phyloP scores from a whole-genome alignment of 2,329 filamentous ascomycete species.

The Venturia carpophila region DNA sequence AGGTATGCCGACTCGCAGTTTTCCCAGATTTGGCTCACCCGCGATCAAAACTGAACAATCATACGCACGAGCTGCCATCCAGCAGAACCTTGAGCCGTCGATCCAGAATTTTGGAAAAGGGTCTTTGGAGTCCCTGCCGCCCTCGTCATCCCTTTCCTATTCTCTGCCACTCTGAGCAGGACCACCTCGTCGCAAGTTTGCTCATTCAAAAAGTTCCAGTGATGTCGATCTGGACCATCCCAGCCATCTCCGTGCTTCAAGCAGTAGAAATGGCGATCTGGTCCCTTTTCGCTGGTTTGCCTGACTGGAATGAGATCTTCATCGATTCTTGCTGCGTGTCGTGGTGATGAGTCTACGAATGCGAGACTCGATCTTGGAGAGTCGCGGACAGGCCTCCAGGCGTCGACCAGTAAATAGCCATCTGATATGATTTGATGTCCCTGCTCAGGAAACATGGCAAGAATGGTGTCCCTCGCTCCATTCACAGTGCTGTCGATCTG shows the following conservation, averaged over 20 bases:
- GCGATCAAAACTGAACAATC: conserved; percentile 5
- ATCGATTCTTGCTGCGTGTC: conserved; percentile 7
- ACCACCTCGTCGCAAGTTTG: not conserved
- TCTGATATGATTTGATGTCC: not conserved
- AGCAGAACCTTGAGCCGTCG: not conserved
- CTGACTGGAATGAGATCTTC: conserved; percentile 9
- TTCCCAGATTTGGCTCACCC: not conserved
- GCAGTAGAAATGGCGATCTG: not conserved
- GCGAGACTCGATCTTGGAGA: conserved; percentile 6
- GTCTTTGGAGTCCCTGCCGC: conserved; percentile 7
- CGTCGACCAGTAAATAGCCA: conserved; percentile 3
- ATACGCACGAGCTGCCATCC: conserved; percentile 1
- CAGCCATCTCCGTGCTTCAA: conserved; percentile 7
- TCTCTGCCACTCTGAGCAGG: conserved; percentile 1
- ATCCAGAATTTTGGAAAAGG: not conserved
- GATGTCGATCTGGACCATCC: conserved; percentile 2
- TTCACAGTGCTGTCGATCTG: not conserved
- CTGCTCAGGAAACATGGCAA: not conserved
- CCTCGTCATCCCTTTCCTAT: not conserved
- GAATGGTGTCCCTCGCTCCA: not conserved
- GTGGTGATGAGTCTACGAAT: conserved; percentile 3
- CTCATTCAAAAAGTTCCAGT: conserved; percentile 3
- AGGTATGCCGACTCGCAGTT: not conserved
- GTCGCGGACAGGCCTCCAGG: not conserved
- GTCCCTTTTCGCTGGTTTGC: not conserved